Percentiles rank a stretch among this genome's conserved stretches.
Conservation (phyloP, 331 rosid species). For the Pyrus hybrid region DNA sequence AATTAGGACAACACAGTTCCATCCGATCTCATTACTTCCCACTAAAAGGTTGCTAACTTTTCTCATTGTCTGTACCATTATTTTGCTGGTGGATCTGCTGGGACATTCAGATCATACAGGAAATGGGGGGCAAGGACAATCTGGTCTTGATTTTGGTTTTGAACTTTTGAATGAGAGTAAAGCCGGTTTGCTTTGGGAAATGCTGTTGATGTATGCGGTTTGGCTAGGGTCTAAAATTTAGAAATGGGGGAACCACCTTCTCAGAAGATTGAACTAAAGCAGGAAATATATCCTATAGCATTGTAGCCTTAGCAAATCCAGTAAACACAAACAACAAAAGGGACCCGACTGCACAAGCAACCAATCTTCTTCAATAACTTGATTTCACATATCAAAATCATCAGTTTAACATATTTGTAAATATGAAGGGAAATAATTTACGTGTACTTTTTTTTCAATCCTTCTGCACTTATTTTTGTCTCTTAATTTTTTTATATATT, state of each 20-base stretch:
- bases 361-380: background rate
- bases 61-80: slow-evolving; percentile 44
- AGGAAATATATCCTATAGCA: background rate
- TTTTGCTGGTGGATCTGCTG: slow-evolving; percentile 59
- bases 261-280: background rate
- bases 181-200: background rate
- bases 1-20: slow-evolving; percentile 41
- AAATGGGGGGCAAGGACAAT: slow-evolving; percentile 67
- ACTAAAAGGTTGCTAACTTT: slow-evolving; percentile 30
- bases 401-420: no score
- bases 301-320: background rate
- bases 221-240: background rate
- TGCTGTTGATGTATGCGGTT: background rate
- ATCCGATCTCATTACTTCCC: slow-evolving; percentile 34
- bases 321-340: background rate
- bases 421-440: no score
- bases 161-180: slow-evolving; percentile 21
- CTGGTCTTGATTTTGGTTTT: slow-evolving; percentile 52
- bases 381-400: background rate
- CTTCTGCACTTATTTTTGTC: no score
- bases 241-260: background rate
- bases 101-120: slow-evolving; percentile 16
- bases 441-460: no score
- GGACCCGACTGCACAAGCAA: background rate
- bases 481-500: no score